A percentile compares a stretch with the other conserved stretches of the same genome.
phyloP scores from a whole-genome alignment of 2,329 filamentous ascomycete genomes.

The Phyllosticta citribraziliensis region DNA sequence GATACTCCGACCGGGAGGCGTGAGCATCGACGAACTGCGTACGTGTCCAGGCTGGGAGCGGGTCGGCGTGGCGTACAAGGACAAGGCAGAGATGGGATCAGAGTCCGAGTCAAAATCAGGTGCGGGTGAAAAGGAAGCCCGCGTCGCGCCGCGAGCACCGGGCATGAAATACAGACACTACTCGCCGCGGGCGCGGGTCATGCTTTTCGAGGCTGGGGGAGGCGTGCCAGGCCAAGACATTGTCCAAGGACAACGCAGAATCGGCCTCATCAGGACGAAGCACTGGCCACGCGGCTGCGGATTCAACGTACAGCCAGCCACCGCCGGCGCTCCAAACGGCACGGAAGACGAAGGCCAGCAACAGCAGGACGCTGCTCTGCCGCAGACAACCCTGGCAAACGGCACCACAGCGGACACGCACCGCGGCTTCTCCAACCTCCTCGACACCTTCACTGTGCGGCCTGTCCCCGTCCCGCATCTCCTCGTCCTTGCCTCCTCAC shows the following conservation, averaged over 20 bases:
- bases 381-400: neutral
- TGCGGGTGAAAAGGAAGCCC: constrained; percentile 50
- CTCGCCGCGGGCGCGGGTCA: constrained; percentile 76
- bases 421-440: constrained; percentile 20
- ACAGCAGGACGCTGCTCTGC: neutral
- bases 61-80: constrained; percentile 68
- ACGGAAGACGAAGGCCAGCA: neutral
- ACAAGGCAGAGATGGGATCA: constrained; percentile 57
- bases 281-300: constrained; percentile 19
- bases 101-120: constrained; percentile 60
- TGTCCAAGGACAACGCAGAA: constrained; percentile 11
- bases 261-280: constrained; percentile 33
- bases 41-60: constrained; percentile 70
- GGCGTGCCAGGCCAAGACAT: constrained; percentile 21
- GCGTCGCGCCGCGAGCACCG: constrained; percentile 64
- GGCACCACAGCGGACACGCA: neutral
- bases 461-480: constrained; percentile 2
- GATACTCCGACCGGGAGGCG: constrained; percentile 75
- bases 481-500: neutral
- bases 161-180: constrained; percentile 99
- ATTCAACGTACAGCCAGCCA: neutral
- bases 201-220: constrained; percentile 62
- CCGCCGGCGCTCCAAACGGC: neutral
- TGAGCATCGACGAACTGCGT: constrained; percentile 71
- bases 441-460: constrained; percentile 20